A percentile compares a stretch with the other conserved stretches of the same genome.
These are phyloP conservation scores for Venustampulla echinocandica DNA, from an alignment of 495 filamentous ascomycete genomes.

Conservation along the genomic window DNA sequence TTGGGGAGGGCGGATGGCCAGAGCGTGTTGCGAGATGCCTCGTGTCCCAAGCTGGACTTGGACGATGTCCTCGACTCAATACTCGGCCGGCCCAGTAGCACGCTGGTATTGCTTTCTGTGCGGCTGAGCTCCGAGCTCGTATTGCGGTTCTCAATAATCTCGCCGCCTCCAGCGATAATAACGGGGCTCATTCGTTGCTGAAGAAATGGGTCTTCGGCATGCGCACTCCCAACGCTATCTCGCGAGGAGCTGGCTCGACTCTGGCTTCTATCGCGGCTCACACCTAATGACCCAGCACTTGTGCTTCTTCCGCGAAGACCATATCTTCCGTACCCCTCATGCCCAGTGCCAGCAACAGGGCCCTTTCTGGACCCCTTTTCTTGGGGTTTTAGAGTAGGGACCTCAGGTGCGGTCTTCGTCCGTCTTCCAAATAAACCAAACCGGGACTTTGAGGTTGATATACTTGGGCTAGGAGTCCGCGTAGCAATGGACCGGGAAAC, in stretches of 20 bases:
- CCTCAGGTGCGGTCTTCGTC: constrained; percentile 54
- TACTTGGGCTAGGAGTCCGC: constrained; percentile 41
- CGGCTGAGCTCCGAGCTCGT: constrained; percentile 42
- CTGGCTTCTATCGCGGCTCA: constrained; percentile 38
- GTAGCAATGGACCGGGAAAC: constrained; percentile 17
- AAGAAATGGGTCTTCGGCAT: constrained; percentile 45
- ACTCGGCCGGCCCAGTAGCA: constrained; percentile 37
- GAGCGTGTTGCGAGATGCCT: constrained; percentile 29
- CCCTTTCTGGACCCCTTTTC: constrained; percentile 63
- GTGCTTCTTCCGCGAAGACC: constrained; percentile 50
- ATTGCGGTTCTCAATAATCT: constrained; percentile 50
- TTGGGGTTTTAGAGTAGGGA: constrained; percentile 38
- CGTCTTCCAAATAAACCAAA: constrained; percentile 74
- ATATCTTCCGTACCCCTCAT: constrained; percentile 90
- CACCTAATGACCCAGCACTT: constrained; percentile 33
- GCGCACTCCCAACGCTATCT: constrained; percentile 35
- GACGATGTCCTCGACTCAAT: constrained; percentile 40
- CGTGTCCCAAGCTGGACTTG: constrained; percentile 25
- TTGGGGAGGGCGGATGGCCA: constrained; percentile 45
- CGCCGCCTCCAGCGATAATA: constrained; percentile 72
- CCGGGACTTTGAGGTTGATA: constrained; percentile 35
- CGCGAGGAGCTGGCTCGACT: constrained; percentile 33
- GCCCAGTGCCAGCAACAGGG: constrained; percentile 84
- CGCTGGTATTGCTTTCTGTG: constrained; percentile 57
- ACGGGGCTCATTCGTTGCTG: constrained; percentile 77